Conservation (phyloP, 208 protist species). For the Kentomonas sorsogonicus region DNA sequence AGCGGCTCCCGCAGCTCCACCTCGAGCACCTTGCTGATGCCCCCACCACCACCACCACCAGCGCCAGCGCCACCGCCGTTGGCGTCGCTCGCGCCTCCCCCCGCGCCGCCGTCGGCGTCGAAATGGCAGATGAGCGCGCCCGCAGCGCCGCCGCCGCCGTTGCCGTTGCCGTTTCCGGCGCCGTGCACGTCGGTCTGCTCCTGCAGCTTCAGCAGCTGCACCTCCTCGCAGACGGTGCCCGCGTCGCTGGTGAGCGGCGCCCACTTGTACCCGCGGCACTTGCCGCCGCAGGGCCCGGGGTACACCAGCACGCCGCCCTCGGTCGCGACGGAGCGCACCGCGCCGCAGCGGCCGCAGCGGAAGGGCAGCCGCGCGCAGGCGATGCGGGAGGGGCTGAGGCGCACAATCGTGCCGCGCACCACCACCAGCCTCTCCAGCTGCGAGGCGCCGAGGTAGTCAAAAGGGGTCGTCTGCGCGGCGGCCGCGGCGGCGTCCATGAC, state of each 20-base stretch:
- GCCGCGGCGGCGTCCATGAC: slow-evolving; percentile 21
- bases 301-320: slow-evolving; percentile 75
- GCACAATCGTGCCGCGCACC: slow-evolving; percentile 70
- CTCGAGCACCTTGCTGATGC: slow-evolving; percentile 68
- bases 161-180: slow-evolving; percentile 7
- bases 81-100: background rate
- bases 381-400: slow-evolving; percentile 67
- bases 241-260: slow-evolving; percentile 41
- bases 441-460: slow-evolving; percentile 66
- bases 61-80: background rate
- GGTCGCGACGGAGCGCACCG: slow-evolving; percentile 29
- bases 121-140: background rate
- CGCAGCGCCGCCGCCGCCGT: background rate
- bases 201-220: slow-evolving; percentile 80
- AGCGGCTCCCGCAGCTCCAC: slow-evolving; percentile 66
- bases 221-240: slow-evolving; percentile 64
- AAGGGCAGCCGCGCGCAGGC: slow-evolving; percentile 59
- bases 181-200: slow-evolving; percentile 61
- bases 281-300: slow-evolving; percentile 50
- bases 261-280: slow-evolving; percentile 76
- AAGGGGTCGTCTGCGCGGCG: slow-evolving; percentile 26
- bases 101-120: slow-evolving; percentile 6
- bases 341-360: slow-evolving; percentile 61
- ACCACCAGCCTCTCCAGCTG: slow-evolving; percentile 66
- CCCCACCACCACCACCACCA: slow-evolving; percentile 25